Evolutionary conservation across 805 yeast genomes (phyloP).

Genomic region (Saturnispora bothae): DNA sequence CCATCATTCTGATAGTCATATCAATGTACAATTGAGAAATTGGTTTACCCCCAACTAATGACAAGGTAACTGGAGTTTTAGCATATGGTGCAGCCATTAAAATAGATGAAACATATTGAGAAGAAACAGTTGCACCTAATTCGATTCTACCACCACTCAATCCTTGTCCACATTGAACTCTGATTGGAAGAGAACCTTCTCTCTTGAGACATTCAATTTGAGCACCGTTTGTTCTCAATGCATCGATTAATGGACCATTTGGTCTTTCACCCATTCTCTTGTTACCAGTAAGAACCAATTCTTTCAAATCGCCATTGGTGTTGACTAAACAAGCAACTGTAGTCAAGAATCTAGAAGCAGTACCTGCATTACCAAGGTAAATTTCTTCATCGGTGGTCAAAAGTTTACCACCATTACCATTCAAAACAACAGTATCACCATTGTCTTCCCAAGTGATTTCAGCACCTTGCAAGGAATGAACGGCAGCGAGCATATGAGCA

Average conservation of each 20-base stretch:
- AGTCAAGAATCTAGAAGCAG: conserved; percentile 91
- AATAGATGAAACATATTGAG: conserved; percentile 93
- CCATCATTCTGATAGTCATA: conserved; percentile 96
- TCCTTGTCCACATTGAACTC: conserved; percentile 56
- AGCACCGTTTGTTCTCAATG: conserved; percentile 74
- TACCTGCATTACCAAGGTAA: conserved; percentile 95
- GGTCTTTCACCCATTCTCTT: conserved; percentile 97
- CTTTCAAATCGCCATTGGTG: conserved; percentile 29
- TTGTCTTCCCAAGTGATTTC: conserved; percentile 71
- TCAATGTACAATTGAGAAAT: conserved; percentile 92
- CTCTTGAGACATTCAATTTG: conserved; percentile 58
- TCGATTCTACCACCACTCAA: conserved; percentile 88
- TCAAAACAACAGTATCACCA: conserved; percentile 79
- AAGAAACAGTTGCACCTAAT: conserved; percentile 90
- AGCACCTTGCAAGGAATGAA: conserved; percentile 71
- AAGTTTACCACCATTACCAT: conserved; percentile 76
- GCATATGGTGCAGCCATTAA: conserved; percentile 98
- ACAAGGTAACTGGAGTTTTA: conserved; percentile 70
- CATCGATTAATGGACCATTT: conserved; percentile 90
- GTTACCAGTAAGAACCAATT: conserved; percentile 78
- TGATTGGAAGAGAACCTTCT: conserved; percentile 79
- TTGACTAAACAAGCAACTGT: conserved; percentile 82
- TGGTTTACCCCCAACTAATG: conserved; percentile 93
- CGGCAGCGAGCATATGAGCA: conserved; percentile 86
- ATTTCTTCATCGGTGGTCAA: conserved; percentile 54